Evolutionary conservation across 1,284 basidiomycete species (phyloP).

Genomic region (Ustilago crameri): DNA sequence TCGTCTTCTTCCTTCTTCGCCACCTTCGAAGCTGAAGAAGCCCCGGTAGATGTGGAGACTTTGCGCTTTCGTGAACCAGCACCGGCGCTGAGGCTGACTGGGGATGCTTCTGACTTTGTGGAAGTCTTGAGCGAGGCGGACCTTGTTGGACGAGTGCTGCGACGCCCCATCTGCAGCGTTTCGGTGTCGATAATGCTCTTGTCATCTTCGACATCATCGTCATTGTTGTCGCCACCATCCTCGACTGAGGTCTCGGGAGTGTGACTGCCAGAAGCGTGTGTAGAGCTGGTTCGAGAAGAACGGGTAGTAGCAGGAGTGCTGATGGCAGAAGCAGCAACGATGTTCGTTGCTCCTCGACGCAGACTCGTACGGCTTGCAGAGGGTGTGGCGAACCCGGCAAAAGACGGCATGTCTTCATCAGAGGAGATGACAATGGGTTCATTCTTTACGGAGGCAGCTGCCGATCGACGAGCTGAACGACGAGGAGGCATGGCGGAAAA

Average conservation of each 20-base stretch:
- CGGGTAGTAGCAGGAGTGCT: conserved; percentile 32
- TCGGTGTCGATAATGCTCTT: conserved; percentile 1
- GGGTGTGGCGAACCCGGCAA: conserved; percentile 1
- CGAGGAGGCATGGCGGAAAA: conserved; percentile 30
- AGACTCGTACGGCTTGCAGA: conserved; percentile 2
- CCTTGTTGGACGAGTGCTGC: conserved; percentile 1
- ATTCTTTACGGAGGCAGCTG: conserved; percentile 8
- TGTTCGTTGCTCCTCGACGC: conserved; percentile 12
- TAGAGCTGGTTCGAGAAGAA: conserved; percentile 39
- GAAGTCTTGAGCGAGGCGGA: conserved; percentile 23
- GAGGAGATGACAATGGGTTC: conserved; percentile 33
- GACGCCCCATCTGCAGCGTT: conserved; percentile 8
- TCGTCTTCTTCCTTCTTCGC: conserved; percentile 12
- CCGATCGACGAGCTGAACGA: conserved; percentile 33
- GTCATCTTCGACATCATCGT: conserved; percentile 2
- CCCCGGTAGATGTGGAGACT: background rate
- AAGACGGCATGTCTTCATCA: conserved; percentile 17
- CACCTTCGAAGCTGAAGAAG: conserved; percentile 2
- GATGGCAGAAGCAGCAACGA: conserved; percentile 26
- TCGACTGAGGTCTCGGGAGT: conserved; percentile 50
- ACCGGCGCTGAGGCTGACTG: background rate
- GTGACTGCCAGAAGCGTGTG: conserved; percentile 42
- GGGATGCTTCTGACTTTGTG: conserved; percentile 2
- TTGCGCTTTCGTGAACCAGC: conserved; percentile 29
- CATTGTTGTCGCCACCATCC: conserved; percentile 23